Conservation (phyloP, 1,139 yeast species). For the Zygoascus meyerae region DNA sequence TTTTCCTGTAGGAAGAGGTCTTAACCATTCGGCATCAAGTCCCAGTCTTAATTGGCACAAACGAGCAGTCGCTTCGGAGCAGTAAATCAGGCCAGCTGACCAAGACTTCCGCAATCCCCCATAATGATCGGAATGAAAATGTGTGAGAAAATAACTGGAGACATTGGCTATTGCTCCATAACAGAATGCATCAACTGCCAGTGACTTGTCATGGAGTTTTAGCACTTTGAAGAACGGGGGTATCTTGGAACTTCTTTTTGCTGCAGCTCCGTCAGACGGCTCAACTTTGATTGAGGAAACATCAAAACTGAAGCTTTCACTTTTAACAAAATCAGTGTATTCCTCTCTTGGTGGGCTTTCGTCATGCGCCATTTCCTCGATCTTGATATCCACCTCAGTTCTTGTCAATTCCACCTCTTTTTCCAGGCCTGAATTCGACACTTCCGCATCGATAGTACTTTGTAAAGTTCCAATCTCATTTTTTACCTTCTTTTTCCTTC, state of each 20-base stretch:
- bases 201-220: constrained; percentile 19
- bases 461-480: no score
- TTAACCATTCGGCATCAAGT: constrained; percentile 49
- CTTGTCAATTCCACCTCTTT: no score
- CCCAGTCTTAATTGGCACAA: constrained; percentile 51
- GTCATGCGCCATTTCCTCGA: no score
- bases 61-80: constrained; percentile 62
- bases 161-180: constrained; percentile 35
- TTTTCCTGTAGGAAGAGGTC: constrained; percentile 42
- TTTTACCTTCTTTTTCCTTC: no score
- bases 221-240: constrained; percentile 36
- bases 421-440: no score
- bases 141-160: constrained; percentile 38
- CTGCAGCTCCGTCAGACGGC: no score
- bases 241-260: neutral
- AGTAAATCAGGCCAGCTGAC: constrained; percentile 62
- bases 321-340: no score
- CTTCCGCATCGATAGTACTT: no score
- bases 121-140: constrained; percentile 92
- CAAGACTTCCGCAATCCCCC: constrained; percentile 77
- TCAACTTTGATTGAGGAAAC: no score
- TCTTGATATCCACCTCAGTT: no score
- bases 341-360: no score
- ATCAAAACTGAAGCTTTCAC: no score
- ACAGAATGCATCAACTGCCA: constrained; percentile 39